A percentile compares a stretch with the other conserved stretches of the same genome.
phyloP scores from a whole-genome alignment of 768 basidiomycete species.

The Pulveroboletus sp. region DNA sequence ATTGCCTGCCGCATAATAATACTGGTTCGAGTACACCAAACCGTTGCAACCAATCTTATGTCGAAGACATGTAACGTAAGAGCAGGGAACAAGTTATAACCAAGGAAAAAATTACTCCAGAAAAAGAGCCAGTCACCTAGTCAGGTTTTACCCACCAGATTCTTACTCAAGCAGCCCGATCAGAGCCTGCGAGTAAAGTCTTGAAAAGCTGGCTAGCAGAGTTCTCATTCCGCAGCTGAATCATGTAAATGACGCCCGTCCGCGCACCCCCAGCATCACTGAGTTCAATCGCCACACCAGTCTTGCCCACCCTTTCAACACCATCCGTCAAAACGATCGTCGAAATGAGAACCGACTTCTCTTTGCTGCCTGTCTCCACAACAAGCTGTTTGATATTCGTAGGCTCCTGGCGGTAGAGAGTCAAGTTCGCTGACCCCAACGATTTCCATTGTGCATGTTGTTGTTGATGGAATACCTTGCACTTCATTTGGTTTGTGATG shows the following conservation, averaged over 20 bases:
- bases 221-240: slow-evolving; percentile 88
- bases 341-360: slow-evolving; percentile 79
- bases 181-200: slow-evolving; percentile 83
- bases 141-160: not conserved
- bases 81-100: not conserved
- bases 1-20: slow-evolving; percentile 7
- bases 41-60: not conserved
- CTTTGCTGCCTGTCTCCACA: slow-evolving; percentile 80
- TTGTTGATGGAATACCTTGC: slow-evolving; percentile 96
- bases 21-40: slow-evolving; percentile 2
- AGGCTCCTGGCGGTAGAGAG: slow-evolving; percentile 80
- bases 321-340: slow-evolving; percentile 96
- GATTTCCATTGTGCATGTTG: slow-evolving; percentile 98
- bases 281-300: slow-evolving; percentile 94
- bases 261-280: slow-evolving; percentile 82
- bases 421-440: slow-evolving; percentile 82
- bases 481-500: slow-evolving; percentile 91
- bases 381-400: slow-evolving; percentile 95
- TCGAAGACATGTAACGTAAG: not conserved
- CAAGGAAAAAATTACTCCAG: not conserved
- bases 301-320: slow-evolving; percentile 98
- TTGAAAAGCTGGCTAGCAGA: slow-evolving; percentile 84
- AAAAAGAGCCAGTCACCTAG: not conserved
- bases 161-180: slow-evolving; percentile 45
- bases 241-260: slow-evolving; percentile 96